Evolutionary conservation across 1,284 basidiomycete genomes (phyloP).

Genomic region (Mycena sp.): DNA sequence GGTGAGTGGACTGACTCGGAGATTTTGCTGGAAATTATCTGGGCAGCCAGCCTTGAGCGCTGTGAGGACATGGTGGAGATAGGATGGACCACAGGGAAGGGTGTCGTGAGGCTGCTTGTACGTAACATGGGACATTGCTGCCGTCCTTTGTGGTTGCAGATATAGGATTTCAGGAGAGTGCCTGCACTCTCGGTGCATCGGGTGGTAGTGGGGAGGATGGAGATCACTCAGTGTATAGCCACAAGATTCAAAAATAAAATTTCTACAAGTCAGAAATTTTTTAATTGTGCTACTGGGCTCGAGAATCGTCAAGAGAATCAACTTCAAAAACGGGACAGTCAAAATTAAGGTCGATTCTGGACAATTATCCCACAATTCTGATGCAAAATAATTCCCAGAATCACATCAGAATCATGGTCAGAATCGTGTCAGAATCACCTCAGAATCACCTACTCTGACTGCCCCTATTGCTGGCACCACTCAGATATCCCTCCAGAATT

Average conservation of each 20-base stretch:
- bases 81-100: too few species aligned
- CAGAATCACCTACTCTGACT: too few species aligned
- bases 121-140: background rate
- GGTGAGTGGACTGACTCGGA: constrained; percentile 6
- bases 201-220: background rate
- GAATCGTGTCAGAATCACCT: too few species aligned
- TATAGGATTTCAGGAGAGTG: background rate
- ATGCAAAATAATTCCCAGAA: too few species aligned
- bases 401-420: too few species aligned
- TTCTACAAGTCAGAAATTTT: background rate
- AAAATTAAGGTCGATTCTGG: background rate
- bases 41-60: background rate
- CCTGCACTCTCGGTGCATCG: background rate
- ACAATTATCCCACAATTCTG: background rate
- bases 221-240: background rate
- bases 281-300: background rate
- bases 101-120: constrained; percentile 8
- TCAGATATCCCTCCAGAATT: too few species aligned
- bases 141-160: constrained; percentile 10
- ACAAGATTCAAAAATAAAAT: background rate
- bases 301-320: background rate
- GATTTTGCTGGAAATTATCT: constrained; percentile 5
- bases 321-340: background rate
- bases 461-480: too few species aligned
- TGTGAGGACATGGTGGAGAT: constrained; percentile 7